Conservation (phyloP, 1,284 basidiomycete genomes). For the Melampsora medusae region DNA sequence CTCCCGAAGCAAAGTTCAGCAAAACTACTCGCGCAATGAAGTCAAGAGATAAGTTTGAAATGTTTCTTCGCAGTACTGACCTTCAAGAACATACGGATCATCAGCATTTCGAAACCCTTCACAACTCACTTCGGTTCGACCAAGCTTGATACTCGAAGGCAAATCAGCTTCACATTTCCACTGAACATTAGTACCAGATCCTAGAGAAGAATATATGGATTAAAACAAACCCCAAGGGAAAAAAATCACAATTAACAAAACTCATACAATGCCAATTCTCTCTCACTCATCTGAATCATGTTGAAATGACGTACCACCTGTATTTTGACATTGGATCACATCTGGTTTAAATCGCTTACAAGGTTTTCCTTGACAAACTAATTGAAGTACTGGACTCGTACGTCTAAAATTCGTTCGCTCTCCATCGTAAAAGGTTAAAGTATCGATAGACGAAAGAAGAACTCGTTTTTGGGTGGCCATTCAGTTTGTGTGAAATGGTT, state of each 20-base stretch:
- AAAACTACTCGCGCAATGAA: constrained; percentile 60
- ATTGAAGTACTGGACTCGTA: constrained; percentile 68
- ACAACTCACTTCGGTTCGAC: constrained; percentile 76
- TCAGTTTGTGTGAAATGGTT: background rate
- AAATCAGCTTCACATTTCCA: constrained; percentile 81
- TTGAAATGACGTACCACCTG: constrained; percentile 62
- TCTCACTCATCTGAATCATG: background rate
- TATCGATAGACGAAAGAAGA: constrained; percentile 66
- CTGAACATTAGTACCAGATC: constrained; percentile 33
- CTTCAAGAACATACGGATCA: constrained; percentile 79
- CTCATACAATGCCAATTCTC: no score
- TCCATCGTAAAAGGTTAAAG: constrained; percentile 76
- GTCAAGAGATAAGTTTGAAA: constrained; percentile 1
- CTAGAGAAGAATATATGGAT: background rate
- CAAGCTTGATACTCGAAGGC: constrained; percentile 73
- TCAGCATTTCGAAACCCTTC: constrained; percentile 80
- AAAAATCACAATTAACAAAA: background rate
- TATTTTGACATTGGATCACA: constrained; percentile 76
- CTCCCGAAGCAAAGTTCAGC: constrained; percentile 75
- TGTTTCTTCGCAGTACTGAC: constrained; percentile 56
- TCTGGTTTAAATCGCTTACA: constrained; percentile 75
- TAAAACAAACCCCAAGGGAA: no score
- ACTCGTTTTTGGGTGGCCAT: constrained; percentile 56
- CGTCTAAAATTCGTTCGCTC: constrained; percentile 67
- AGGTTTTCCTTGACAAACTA: constrained; percentile 73